Evolutionary conservation across 208 protist genomes (phyloP), one percentile per base, ranked within the genome.

Genomic region (Trypanosoma vivax): DNA sequence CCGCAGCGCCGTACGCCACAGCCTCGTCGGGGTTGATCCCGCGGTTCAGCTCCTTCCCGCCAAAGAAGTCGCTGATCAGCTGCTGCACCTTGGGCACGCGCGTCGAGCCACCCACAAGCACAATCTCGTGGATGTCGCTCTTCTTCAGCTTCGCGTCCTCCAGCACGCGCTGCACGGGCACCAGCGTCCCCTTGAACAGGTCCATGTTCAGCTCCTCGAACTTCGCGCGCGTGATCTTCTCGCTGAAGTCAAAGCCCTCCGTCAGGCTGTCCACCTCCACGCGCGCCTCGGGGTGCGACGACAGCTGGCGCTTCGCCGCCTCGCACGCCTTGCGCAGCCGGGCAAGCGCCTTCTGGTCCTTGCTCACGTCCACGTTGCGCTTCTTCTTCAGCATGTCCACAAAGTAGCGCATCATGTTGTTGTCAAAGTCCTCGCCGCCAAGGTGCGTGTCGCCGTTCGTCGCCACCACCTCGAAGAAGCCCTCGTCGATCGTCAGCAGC

Each of bases 121-220:
- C 97, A 56, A 99, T 84, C 57, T 99, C 96, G 73, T 98, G 69
- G 49, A 99, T 88, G 38, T 98, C 78, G 14, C 48, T 58, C 93
- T 99, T 99, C 47, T 83, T 75, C 4, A 99, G 41, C 55, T 91
- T 89, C 35, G 89, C 62, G 60, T 99, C 97, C 30, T 95, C 73
- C 9, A 99, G 61, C 11, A 98, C 96, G 59, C 88, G 82, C 53
- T 91, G 63, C 30, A 99, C 95, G 23, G 97, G 97, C 4, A 73
- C 67, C 9, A 99, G 65, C 10, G 92, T 98, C 60, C 80, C 87
- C 50, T 90, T 81, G 96, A 99, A 99, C 6, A 99, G 75, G 69
- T 98, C 96, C 46, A 86, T 76, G 88, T 96, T 96, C 21, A 99
- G 82, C 61, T 98, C 87, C 81, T 99, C 97, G 67, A 99, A 99